These are phyloP conservation scores for Lepidium africanum DNA, from an alignment of 345 rosid genomes.

Conservation along the genomic window DNA sequence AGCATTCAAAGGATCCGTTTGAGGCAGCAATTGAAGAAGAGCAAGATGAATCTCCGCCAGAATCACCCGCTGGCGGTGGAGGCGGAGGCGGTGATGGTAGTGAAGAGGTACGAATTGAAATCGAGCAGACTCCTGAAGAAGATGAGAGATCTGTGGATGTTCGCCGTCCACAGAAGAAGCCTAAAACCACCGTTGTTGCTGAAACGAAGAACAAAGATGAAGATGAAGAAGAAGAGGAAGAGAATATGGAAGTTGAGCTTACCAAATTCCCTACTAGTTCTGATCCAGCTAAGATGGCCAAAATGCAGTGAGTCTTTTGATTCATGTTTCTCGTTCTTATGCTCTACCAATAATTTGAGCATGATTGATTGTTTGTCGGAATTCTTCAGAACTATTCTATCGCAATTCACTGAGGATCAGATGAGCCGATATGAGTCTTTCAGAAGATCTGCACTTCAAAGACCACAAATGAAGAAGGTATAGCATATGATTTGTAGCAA, in stretches of 20 bases:
- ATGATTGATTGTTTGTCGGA: not conserved
- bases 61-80: constrained; percentile 39
- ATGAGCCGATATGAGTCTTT: constrained; percentile 93
- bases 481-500: not conserved
- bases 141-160: constrained; percentile 25
- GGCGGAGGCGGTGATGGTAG: constrained; percentile 25
- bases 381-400: constrained; percentile 53
- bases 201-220: constrained; percentile 47
- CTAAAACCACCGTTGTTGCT: constrained; percentile 10
- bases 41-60: constrained; percentile 55
- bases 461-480: constrained; percentile 88
- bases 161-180: constrained; percentile 15
- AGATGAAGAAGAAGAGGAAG: constrained; percentile 85
- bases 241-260: constrained; percentile 82
- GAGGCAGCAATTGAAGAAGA: constrained; percentile 89
- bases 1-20: constrained; percentile 84
- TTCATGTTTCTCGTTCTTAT: not conserved
- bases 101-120: not conserved
- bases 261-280: constrained; percentile 59
- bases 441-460: constrained; percentile 93
- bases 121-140: constrained; percentile 28
- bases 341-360: not conserved
- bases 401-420: constrained; percentile 74
- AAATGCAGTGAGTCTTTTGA: constrained; percentile 62
- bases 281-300: constrained; percentile 81